Evolutionary conservation across 129 eudicot species (phyloP), one percentile per base, ranked within the genome.

Genomic region (Chrysanthemum seticuspe): DNA sequence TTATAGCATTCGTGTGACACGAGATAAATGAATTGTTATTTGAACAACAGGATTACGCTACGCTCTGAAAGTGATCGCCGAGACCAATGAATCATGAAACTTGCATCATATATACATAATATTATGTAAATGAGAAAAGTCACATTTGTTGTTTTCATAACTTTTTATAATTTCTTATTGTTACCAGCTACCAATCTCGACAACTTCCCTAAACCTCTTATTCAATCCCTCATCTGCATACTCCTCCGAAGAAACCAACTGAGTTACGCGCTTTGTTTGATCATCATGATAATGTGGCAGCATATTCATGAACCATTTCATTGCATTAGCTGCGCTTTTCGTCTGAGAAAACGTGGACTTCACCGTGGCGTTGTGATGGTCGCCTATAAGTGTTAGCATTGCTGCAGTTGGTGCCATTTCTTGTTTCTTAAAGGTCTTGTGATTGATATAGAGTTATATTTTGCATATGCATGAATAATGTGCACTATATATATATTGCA

Each of bases 361-460:
- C 40, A 70, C 34, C 62, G 77, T 11, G 71, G 59, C 16, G 47
- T n/a, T 16, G 47, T 31, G 65, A 7, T n/a, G 68, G 56, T 51
- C 73, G 44, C 79, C 73, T 44, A 55, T 51, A 2, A 75, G 64
- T 12, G 66, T 75, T 36, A 75, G 79, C 73, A 75, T 75, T 47
- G 79, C 79, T 9, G 73, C 79, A 10, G 79, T 75, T 5, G 79
- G 79, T 65, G 79, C 79, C 79, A 75, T 75, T 55, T 6, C 10
- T 8, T 64, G 27, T 29, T 36, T 29, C 34, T 29, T 29, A 3
- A 29, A 29, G 5, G 0, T 29, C 5, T 29, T 29, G 34, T 29
- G 34, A 29, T 29, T 29, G 34, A 29, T 29, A 29, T 29, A 29
- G 34, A 29, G 34, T 29, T 29, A 29, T 27, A 27, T 27, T 0